phyloP scores from a whole-genome alignment of 2,329 filamentous ascomycete genomes.

The Xylaria sp. region DNA sequence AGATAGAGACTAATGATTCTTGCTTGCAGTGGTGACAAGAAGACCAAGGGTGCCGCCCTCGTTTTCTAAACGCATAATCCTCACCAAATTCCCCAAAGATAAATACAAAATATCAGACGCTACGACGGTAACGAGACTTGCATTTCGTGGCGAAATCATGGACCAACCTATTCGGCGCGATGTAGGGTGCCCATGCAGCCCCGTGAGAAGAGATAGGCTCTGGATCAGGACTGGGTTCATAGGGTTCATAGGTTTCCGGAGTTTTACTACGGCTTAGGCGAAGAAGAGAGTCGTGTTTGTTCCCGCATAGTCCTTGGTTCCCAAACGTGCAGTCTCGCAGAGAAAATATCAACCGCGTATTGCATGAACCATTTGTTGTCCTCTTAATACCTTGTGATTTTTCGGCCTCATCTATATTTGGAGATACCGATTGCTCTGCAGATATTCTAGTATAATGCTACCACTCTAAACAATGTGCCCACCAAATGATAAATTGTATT shows the following conservation, averaged over 20 bases:
- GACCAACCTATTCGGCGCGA: conserved; percentile 32
- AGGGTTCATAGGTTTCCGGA: conserved; percentile 37
- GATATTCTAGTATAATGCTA: neutral
- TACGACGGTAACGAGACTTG: conserved; percentile 41
- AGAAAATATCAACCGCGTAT: conserved; percentile 30
- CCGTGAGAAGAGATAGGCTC: conserved; percentile 31
- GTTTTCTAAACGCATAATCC: conserved; percentile 80
- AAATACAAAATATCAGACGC: conserved; percentile 38
- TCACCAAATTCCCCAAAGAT: conserved; percentile 23
- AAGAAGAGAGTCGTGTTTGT: conserved; percentile 33
- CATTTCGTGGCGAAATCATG: conserved; percentile 37
- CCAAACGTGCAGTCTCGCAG: conserved; percentile 30
- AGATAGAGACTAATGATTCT: conserved; percentile 19
- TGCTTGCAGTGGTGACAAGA: conserved; percentile 93
- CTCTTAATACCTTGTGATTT: conserved; percentile 7
- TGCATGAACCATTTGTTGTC: conserved; percentile 17
- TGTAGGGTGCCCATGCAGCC: conserved; percentile 26
- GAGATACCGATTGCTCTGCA: neutral
- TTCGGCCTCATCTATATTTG: neutral
- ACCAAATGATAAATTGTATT: neutral
- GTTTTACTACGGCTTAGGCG: conserved; percentile 38
- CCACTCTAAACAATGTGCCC: neutral
- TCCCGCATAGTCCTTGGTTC: conserved; percentile 28
- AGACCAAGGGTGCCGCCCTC: conserved; percentile 99
- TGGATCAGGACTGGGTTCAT: conserved; percentile 35